Evolutionary conservation across 192 early-diverging fungal species (phyloP), one percentile per base, ranked within the genome.

Genomic region (Gonapodya prolifera): DNA sequence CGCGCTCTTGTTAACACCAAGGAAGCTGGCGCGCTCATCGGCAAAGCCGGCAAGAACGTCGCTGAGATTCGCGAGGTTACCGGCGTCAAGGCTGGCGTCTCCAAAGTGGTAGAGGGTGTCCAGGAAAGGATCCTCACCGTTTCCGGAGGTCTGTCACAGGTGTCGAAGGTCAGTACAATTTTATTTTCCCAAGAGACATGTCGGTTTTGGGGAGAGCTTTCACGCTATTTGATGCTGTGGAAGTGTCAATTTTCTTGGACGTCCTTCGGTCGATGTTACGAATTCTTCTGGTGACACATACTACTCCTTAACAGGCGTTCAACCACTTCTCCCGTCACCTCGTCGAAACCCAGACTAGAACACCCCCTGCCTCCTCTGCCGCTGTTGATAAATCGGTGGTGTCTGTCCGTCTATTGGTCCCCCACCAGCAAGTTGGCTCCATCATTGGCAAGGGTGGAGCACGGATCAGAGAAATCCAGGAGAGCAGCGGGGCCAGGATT

Each of bases 391-490:
- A 61, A 61, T 23, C 45, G 45, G 23, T 61, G 8, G 45, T 61
- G 30, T 0, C 17, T 32, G 85, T 98, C 75, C 92, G 95, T 31
- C 82, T 99, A 28, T 87, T 99, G 79, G 94, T 99, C 79, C 94
- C 96, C 30, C 91, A 96, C 83, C 88, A 90, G 78, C 84, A 93
- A 69, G 95, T 99, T 91, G 93, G 93, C 29, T 92, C 91, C 75
- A 87, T 99, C 77, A 97, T 99, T 84, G 97, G 97, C 35, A 94
- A 95, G 78, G 90, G 91, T 81, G 96, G 96, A 70, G 80, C 87
- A 77, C 95, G 94, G 85, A 98, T 99, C 83, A 97, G 95, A 86
- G 92, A 96, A 80, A 93, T 99, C 75, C 96, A 98, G 85, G 93
- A 96, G 69, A 83, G 87, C 18, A 94, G 94, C n/a, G 89, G 91